Evolutionary conservation across 306 rosid species (phyloP).

Genomic region (Betula pendula): DNA sequence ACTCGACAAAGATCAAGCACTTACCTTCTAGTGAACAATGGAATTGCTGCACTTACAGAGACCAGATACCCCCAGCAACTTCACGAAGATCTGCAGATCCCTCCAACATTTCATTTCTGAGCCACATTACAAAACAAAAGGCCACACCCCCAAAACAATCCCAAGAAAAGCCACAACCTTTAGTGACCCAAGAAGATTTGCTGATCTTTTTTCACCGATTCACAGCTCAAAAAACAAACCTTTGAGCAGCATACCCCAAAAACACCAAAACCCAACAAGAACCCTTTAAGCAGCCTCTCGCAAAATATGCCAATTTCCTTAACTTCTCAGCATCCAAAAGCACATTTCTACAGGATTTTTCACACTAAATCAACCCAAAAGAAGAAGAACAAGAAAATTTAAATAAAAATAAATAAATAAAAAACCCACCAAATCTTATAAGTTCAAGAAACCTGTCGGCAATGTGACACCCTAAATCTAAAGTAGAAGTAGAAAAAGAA

Average conservation of each 20-base stretch:
- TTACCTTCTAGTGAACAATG: conserved; percentile 22
- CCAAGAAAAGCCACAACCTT: not conserved
- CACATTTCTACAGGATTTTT: not conserved
- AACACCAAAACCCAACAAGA: conserved; percentile 4
- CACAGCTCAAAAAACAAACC: not conserved
- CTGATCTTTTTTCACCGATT: not conserved
- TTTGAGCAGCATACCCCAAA: not conserved
- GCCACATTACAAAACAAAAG: conserved; percentile 12
- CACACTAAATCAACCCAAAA: not conserved
- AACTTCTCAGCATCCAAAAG: not conserved
- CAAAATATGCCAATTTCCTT: not conserved
- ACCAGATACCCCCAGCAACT: conserved; percentile 30
- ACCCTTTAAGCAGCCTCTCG: not conserved
- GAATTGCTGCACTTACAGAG: conserved; percentile 29
- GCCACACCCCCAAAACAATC: not conserved
- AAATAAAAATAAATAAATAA: not conserved
- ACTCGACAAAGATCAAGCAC: not conserved
- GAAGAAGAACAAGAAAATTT: not conserved
- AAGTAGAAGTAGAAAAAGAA: not conserved
- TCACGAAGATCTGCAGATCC: conserved; percentile 14
- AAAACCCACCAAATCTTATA: conserved; percentile 1
- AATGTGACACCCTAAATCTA: conserved; percentile 25
- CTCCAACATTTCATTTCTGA: conserved; percentile 23
- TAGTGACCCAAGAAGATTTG: not conserved
- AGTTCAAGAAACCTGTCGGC: not conserved